phyloP scores from a whole-genome alignment of 805 yeast species.

The Wickerhamiella nectarea region DNA sequence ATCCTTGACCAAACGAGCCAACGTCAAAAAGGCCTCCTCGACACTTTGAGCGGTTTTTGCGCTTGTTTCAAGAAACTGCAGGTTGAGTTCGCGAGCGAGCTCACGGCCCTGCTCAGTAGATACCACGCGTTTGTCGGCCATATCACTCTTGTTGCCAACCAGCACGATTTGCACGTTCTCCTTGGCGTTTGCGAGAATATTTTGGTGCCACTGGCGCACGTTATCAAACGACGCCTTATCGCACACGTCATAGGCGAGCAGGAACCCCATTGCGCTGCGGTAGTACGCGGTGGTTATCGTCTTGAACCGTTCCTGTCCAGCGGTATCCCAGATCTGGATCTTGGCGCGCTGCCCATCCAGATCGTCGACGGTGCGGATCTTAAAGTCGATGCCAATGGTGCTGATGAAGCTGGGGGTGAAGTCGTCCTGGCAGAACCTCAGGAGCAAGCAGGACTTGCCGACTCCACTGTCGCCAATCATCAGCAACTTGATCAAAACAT shows the following conservation, averaged over 20 bases:
- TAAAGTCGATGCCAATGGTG: slow-evolving; percentile 96
- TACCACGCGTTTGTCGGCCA: slow-evolving; percentile 74
- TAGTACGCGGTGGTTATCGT: slow-evolving; percentile 96
- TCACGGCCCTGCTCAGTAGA: slow-evolving; percentile 81
- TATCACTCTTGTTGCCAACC: slow-evolving; percentile 94
- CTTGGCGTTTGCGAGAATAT: slow-evolving; percentile 91
- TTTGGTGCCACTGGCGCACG: slow-evolving; percentile 87
- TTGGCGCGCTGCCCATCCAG: slow-evolving; percentile 85
- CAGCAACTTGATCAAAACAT: slow-evolving; percentile 79
- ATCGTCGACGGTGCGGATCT: slow-evolving; percentile 79
- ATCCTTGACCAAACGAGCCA: slow-evolving; percentile 77
- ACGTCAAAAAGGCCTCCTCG: slow-evolving; percentile 77
- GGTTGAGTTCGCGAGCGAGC: slow-evolving; percentile 70
- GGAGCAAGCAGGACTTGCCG: slow-evolving; percentile 57
- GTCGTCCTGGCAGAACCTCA: slow-evolving; percentile 90
- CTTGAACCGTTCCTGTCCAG: slow-evolving; percentile 96
- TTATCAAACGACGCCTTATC: slow-evolving; percentile 92
- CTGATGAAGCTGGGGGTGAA: slow-evolving; percentile 95
- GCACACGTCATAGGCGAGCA: slow-evolving; percentile 92
- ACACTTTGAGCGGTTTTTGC: slow-evolving; percentile 91
- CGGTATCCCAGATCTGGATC: slow-evolving; percentile 97
- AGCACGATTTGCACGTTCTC: slow-evolving; percentile 89
- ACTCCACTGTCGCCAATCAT: slow-evolving; percentile 81
- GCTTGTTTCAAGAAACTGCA: slow-evolving; percentile 90
- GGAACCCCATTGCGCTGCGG: slow-evolving; percentile 97